Evolutionary conservation across 352 stramenopile genomes (phyloP).

Genomic region (Globisporangium apiculatum): DNA sequence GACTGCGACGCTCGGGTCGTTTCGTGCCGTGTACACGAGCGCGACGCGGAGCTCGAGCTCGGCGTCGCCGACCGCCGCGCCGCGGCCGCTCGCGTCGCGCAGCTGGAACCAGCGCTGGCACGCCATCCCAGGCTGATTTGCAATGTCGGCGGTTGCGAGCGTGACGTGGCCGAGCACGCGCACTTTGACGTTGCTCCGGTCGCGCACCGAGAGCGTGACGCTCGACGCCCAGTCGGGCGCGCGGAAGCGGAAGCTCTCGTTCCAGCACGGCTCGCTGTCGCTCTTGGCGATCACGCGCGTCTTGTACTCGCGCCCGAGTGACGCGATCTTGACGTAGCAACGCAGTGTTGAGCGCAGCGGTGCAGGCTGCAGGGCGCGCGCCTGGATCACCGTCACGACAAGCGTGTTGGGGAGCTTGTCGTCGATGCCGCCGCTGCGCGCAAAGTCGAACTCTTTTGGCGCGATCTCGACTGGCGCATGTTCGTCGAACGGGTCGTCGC

Average conservation of each 20-base stretch:
- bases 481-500: conserved; percentile 13
- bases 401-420: conserved; percentile 68
- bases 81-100: conserved; percentile 35
- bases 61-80: conserved; percentile 16
- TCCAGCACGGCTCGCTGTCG: conserved; percentile 51
- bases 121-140: conserved; percentile 44
- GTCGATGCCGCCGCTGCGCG: conserved; percentile 27
- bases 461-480: conserved; percentile 46
- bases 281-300: conserved; percentile 61
- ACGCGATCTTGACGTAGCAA: conserved; percentile 71
- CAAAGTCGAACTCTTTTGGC: conserved; percentile 45
- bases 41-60: conserved; percentile 64
- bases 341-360: conserved; percentile 52
- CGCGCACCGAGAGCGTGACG: conserved; percentile 57
- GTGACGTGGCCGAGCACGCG: conserved; percentile 56
- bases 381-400: conserved; percentile 63
- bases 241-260: conserved; percentile 73
- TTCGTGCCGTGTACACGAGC: conserved; percentile 53
- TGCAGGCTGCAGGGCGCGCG: conserved; percentile 35
- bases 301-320: conserved; percentile 56
- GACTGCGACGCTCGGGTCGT: conserved; percentile 31
- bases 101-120: conserved; percentile 56
- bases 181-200: conserved; percentile 72
- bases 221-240: conserved; percentile 56
- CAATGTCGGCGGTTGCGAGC: conserved; percentile 48